A percentile compares a stretch with the other conserved stretches of the same genome.
phyloP scores from a whole-genome alignment of 2,329 filamentous ascomycete species.

The Fusarium nanum region DNA sequence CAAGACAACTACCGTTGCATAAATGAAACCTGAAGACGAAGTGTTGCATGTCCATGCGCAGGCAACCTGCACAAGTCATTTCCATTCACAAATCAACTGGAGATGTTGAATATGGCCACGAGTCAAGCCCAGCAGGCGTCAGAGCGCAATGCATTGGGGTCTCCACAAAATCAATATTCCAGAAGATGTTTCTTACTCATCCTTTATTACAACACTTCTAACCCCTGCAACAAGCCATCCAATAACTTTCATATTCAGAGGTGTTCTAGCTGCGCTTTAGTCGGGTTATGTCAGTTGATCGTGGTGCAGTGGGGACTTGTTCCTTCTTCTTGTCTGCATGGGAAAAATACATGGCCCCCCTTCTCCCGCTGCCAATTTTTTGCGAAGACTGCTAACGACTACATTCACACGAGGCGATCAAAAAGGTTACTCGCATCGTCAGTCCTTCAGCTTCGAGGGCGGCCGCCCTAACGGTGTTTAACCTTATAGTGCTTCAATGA shows the following conservation, averaged over 20 bases:
- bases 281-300: constrained; percentile 23
- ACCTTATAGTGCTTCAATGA: constrained; percentile 6
- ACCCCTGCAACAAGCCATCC: not conserved
- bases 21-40: not conserved
- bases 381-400: constrained; percentile 3
- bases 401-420: not conserved
- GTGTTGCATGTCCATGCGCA: constrained; percentile 14
- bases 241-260: constrained; percentile 2
- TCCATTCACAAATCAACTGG: constrained; percentile 4
- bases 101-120: constrained; percentile 5
- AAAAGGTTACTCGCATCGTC: not conserved
- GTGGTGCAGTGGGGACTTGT: constrained; percentile 23
- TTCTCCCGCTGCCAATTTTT: constrained; percentile 10
- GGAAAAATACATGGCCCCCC: not conserved
- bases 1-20: not conserved
- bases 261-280: constrained; percentile 37
- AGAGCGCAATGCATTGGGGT: constrained; percentile 25
- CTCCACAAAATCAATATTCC: constrained; percentile 33
- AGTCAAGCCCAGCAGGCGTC: constrained; percentile 19
- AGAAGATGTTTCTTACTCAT: constrained; percentile 23
- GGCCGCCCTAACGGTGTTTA: constrained; percentile 5
- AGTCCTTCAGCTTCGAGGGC: constrained; percentile 20
- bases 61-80: constrained; percentile 24
- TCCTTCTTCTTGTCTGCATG: constrained; percentile 25
- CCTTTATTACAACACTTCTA: not conserved